phyloP scores from a whole-genome alignment of 345 rosid species.

The Balakata baccata region DNA sequence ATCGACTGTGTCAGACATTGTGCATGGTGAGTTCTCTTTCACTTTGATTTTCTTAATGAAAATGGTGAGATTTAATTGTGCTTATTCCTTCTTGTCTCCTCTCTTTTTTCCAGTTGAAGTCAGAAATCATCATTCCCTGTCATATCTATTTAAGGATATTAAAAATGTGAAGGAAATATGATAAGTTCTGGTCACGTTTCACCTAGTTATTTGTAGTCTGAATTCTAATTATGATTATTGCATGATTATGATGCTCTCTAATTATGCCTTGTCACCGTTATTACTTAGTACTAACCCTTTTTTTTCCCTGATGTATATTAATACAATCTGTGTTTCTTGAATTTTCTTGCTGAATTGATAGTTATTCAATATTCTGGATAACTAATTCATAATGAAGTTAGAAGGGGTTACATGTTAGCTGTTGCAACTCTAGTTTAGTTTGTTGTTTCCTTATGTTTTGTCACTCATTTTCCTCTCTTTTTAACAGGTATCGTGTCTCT shows the following conservation, averaged over 20 bases:
- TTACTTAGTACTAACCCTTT: background rate
- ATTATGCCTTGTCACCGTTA: background rate
- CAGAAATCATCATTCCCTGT: background rate
- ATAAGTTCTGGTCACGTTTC: background rate
- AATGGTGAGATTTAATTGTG: background rate
- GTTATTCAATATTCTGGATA: background rate
- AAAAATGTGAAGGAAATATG: background rate
- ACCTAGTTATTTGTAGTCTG: background rate
- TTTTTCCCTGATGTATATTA: background rate
- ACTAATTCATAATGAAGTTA: background rate
- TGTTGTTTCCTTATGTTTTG: slow-evolving; percentile 16
- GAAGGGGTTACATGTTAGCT: background rate
- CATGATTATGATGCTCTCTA: background rate
- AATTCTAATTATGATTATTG: background rate
- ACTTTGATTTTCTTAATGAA: slow-evolving; percentile 13
- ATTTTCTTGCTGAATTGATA: background rate
- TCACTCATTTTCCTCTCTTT: slow-evolving; percentile 13
- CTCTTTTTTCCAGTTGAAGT: background rate
- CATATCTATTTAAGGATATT: background rate
- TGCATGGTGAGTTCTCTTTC: slow-evolving; percentile 49
- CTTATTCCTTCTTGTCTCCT: background rate
- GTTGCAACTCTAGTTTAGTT: slow-evolving; percentile 8
- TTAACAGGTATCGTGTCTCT: slow-evolving; percentile 74
- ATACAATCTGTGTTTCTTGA: background rate
- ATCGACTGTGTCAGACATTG: slow-evolving; percentile 83